Evolutionary conservation across 257 asterid species (phyloP).

Genomic region (Marsdenia floribunda): DNA sequence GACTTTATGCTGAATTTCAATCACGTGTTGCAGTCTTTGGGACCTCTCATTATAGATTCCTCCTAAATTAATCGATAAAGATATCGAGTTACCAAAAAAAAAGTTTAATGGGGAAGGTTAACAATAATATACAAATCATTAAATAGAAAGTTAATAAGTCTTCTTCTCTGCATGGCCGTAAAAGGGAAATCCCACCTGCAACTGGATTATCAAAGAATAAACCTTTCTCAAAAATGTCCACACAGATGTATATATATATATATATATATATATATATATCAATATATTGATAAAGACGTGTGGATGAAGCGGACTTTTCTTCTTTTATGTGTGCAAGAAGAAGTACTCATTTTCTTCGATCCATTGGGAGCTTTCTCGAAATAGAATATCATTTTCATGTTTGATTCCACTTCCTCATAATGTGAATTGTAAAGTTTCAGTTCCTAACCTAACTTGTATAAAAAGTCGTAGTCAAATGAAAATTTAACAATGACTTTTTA

Average conservation of each 20-base stretch:
- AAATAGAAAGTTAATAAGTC: background rate
- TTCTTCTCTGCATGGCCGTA: background rate
- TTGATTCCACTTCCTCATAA: background rate
- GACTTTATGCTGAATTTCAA: too few relatives aligned
- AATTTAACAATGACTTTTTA: background rate
- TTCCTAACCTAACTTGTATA: constrained; percentile 11
- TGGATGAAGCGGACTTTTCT: constrained; percentile 4
- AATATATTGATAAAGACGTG: background rate
- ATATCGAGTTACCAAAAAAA: too few relatives aligned
- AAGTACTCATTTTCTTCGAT: background rate
- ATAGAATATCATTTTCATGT: constrained; percentile 4
- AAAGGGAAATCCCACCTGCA: background rate
- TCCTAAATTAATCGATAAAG: too few relatives aligned
- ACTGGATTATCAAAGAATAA: background rate
- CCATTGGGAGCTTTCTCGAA: constrained; percentile 5
- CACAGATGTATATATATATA: background rate
- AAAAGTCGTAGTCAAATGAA: background rate
- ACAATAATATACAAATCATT: too few relatives aligned
- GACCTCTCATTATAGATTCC: too few relatives aligned
- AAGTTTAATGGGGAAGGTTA: too few relatives aligned
- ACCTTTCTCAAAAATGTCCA: background rate
- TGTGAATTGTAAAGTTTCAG: background rate
- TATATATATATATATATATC: too few relatives aligned
- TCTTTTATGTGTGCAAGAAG: background rate
- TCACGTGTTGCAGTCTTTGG: too few relatives aligned